Evolutionary conservation across 345 rosid species (phyloP), one percentile per base, ranked within the genome.

Genomic region (Eucalyptus regnans): DNA sequence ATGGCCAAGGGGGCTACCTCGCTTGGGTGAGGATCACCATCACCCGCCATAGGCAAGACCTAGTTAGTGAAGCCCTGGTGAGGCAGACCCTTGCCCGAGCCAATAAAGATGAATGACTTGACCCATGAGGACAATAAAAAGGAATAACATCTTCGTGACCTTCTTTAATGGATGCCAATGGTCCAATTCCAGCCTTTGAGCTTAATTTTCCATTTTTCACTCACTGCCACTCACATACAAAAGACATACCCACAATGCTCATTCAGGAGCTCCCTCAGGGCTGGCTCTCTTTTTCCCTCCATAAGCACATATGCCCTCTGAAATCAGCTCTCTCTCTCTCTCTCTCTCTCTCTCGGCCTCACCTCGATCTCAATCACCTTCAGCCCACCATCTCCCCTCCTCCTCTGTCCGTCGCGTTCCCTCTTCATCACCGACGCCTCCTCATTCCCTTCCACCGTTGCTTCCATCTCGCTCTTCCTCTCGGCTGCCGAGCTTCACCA

Each of bases 21-120:
- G 5, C 60, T 23, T 22, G 27, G 60, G 60, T 0, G 12, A 54
- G 27, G 27, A 23, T 56, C 2, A 0, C 60, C 60, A 23, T 56
- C 2, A 0, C 60, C 4, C 2, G 0, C 60, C 27, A 8, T 51
- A 51, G 20, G 54, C 54, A 6, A 51, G 54, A 8, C 0, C 54
- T 17, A 51, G 22, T 9, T 9, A 51, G 2, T 51, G 7, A 1
- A 51, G 8, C 54, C 22, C 0, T 0, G 0, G 0, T 0, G 27
- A 54, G 2, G 60, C 11, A 0, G 0, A 22, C 27, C 60, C 60
- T 54, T 22, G 1, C 58, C 58, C 0, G 0, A 1, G 8, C 22
- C 54, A 3, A 17, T 3, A 51, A 51, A 51, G 54, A 3, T 51
- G 54, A 51, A 7, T 17, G 54, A 51, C 54, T 51, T 8, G 0